Evolutionary conservation across 2,329 filamentous ascomycete species (phyloP), one percentile per base, ranked within the genome.

Genomic region (Penicillium vulpinum): DNA sequence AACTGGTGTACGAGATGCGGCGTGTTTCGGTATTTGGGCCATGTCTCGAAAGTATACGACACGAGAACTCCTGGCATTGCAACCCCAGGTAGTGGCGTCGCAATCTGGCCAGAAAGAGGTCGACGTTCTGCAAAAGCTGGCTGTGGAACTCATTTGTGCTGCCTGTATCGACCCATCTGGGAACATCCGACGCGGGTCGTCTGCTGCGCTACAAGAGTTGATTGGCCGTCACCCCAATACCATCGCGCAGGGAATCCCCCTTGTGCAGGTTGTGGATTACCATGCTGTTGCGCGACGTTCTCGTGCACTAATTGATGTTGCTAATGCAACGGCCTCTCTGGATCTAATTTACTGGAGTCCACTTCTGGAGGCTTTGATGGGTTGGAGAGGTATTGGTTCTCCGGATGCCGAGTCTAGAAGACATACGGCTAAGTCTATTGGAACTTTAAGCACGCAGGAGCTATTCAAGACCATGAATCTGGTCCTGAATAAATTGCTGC

Each of bases 1-100:
- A 2, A 88, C 90, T 1, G 96, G 95, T 65, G 92, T 99, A 16
- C 86, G 94, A 45, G 94, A 99, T 77, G 93, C 94, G 13, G 91
- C 94, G 3, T 97, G 92, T 71, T 99, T 97, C 71, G 94, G 94
- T 7, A 88, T 97, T 24, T 99, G 94, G 94, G 89, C 92, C 1
- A 74, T 97, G 8, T 91, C 93, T 22, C 84, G 94, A 54, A 88
- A 93, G 53, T 99, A 97, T 67, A 87, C 85, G 1, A 96, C 92
- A 0, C 70, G 79, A 0, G 93, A 97, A 72, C 81, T 97, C 7
- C 79, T 88, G 11, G 79, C 80, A 0, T 83, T 95, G 1, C 78
- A 84, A 1, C 49, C 65, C 4, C 65, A 69, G 38, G 54, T 61
- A 10, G 66, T 76, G 9, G 68, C 67, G 26, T 65, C 70, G 0